phyloP scores from a whole-genome alignment of 2,329 filamentous ascomycete genomes.

The Colletotrichum agaves region DNA sequence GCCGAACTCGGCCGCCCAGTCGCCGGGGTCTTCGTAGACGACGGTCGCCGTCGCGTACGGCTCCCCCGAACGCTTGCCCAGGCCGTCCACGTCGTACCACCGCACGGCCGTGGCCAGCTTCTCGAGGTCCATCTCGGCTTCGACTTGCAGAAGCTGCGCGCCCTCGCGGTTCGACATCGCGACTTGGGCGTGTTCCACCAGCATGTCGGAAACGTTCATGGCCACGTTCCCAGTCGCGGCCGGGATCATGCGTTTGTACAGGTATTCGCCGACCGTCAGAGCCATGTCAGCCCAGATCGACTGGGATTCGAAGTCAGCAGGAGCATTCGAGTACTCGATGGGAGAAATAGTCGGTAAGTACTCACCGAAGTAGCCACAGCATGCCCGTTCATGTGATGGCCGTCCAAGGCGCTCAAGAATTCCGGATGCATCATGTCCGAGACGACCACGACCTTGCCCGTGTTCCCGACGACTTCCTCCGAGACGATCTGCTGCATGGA shows the following conservation, averaged over 20 bases:
- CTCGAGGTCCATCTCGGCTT: not conserved
- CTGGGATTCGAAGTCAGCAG: not conserved
- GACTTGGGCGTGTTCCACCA: not conserved
- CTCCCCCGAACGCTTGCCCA: not conserved
- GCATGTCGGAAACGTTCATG: conserved; percentile 10
- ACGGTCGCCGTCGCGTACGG: not conserved
- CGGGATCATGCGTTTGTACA: not conserved
- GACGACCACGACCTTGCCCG: conserved; percentile 44
- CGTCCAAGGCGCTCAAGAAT: conserved; percentile 50
- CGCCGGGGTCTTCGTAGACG: conserved; percentile 59
- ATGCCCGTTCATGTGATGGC: conserved; percentile 55
- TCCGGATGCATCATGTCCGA: conserved; percentile 53
- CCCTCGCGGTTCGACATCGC: too few species aligned
- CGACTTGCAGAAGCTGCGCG: not conserved
- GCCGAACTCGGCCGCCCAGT: conserved; percentile 66
- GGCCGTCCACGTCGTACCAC: too few species aligned
- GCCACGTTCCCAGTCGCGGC: not conserved
- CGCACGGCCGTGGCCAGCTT: too few species aligned
- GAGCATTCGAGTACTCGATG: not conserved
- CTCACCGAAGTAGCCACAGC: conserved; percentile 53
- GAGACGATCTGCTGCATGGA: conserved; percentile 50
- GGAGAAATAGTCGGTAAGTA: conserved; percentile 45
- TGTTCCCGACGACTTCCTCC: conserved; percentile 45
- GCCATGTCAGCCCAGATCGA: conserved; percentile 15
- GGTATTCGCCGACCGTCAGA: conserved; percentile 1